A percentile compares a stretch with the other conserved stretches of the same genome.
These are phyloP conservation scores for Xylariaceae sp. DNA, from an alignment of 2,329 filamentous ascomycete genomes.

Conservation along the genomic window DNA sequence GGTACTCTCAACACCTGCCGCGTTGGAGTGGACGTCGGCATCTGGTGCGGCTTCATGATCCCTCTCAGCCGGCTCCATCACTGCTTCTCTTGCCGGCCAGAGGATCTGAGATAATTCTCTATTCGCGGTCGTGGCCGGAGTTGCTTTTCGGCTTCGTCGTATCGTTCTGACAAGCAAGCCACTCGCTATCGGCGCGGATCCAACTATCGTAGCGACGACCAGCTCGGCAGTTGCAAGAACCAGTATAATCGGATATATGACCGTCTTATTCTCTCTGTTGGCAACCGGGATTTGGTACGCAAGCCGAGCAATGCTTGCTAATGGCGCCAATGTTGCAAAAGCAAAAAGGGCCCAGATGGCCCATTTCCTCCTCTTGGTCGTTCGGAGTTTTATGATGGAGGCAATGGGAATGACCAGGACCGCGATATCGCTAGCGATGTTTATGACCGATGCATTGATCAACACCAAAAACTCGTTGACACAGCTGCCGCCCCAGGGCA, in stretches of 20 bases:
- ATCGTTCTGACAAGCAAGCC: conserved; percentile 16
- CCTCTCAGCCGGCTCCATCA: neutral
- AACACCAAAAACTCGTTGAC: conserved; percentile 24
- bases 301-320: conserved; percentile 26
- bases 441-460: conserved; percentile 25
- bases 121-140: neutral
- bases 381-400: conserved; percentile 29
- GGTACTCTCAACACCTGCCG: neutral
- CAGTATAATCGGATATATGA: conserved; percentile 24
- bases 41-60: conserved; percentile 1
- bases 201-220: conserved; percentile 23
- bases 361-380: conserved; percentile 27
- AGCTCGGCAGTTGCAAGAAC: conserved; percentile 25
- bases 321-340: conserved; percentile 28
- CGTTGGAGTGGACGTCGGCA: neutral
- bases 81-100: conserved; percentile 17
- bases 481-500: conserved; percentile 24
- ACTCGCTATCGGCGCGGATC: conserved; percentile 23
- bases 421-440: conserved; percentile 27
- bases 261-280: conserved; percentile 20
- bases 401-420: conserved; percentile 29
- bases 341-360: conserved; percentile 30
- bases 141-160: conserved; percentile 6
- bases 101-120: conserved; percentile 16
- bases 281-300: conserved; percentile 22